These are phyloP conservation scores for Pneumocystis jirovecii DNA, from an alignment of 1,139 yeast genomes.

Conservation along the genomic window DNA sequence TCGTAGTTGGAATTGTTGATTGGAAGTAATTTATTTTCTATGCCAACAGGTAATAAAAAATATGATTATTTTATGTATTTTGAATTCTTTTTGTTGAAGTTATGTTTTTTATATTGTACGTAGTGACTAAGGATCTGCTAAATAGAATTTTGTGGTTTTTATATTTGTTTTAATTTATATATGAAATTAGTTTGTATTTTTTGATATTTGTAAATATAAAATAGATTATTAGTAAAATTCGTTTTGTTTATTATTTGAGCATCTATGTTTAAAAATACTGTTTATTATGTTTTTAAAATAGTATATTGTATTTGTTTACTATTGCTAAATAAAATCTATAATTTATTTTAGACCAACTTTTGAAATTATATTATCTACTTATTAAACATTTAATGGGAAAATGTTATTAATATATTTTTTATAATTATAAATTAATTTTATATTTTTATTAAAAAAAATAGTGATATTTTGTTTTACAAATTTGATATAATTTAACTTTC, in stretches of 20 bases:
- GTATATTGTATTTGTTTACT: too few species aligned
- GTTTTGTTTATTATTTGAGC: neutral
- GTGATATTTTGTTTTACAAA: neutral
- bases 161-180: neutral
- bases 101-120: neutral
- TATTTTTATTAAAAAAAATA: neutral
- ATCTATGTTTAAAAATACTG: too few species aligned
- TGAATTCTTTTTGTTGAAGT: neutral
- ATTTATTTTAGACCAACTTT: too few species aligned
- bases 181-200: neutral
- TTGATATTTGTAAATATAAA: neutral
- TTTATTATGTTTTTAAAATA: too few species aligned
- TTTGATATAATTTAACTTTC: neutral
- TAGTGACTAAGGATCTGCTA: neutral
- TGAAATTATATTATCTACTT: neutral
- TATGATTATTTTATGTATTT: neutral
- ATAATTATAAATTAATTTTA: neutral
- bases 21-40: neutral
- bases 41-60: neutral
- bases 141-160: neutral
- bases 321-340: too few species aligned
- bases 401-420: neutral
- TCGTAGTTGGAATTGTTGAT: neutral
- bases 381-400: neutral
- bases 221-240: neutral